phyloP scores from a whole-genome alignment of 768 basidiomycete genomes.

The Austroboletus festivus region DNA sequence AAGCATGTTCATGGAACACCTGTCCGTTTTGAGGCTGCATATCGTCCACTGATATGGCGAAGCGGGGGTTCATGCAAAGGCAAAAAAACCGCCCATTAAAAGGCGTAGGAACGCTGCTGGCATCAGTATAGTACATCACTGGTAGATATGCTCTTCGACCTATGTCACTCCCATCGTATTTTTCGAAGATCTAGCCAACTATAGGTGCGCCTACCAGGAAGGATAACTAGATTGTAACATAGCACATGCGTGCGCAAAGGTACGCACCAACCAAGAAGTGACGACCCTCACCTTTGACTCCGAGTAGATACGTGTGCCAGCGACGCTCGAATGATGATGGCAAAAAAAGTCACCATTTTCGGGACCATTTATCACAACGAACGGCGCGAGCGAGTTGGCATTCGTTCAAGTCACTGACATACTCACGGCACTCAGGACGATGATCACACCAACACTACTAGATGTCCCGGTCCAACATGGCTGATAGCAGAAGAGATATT shows the following conservation, averaged over 20 bases:
- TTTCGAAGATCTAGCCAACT: slow-evolving; percentile 28
- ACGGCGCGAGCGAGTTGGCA: slow-evolving; percentile 23
- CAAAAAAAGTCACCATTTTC: slow-evolving; percentile 35
- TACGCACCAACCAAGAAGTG: slow-evolving; percentile 29
- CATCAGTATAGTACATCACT: slow-evolving; percentile 30
- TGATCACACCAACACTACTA: slow-evolving; percentile 26
- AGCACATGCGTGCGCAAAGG: background rate
- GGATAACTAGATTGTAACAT: background rate
- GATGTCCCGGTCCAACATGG: slow-evolving; percentile 27
- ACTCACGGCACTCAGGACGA: slow-evolving; percentile 29
- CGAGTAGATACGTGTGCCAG: slow-evolving; percentile 30
- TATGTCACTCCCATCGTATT: slow-evolving; percentile 21
- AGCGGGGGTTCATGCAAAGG: slow-evolving; percentile 8
- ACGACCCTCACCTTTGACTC: slow-evolving; percentile 29
- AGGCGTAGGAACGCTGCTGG: slow-evolving; percentile 20
- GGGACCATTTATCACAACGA: slow-evolving; percentile 26
- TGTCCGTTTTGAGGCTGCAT: background rate
- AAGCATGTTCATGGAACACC: background rate
- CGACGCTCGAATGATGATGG: slow-evolving; percentile 33
- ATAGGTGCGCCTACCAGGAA: slow-evolving; percentile 24
- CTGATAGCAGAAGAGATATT: slow-evolving; percentile 35
- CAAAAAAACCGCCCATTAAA: slow-evolving; percentile 11
- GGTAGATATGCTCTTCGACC: slow-evolving; percentile 26
- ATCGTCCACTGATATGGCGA: background rate
- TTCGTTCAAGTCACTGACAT: slow-evolving; percentile 31